A percentile compares a stretch with the other conserved stretches of the same genome.
Conservation (phyloP, 352 stramenopile genomes). For the Pythium utonaiense region DNA sequence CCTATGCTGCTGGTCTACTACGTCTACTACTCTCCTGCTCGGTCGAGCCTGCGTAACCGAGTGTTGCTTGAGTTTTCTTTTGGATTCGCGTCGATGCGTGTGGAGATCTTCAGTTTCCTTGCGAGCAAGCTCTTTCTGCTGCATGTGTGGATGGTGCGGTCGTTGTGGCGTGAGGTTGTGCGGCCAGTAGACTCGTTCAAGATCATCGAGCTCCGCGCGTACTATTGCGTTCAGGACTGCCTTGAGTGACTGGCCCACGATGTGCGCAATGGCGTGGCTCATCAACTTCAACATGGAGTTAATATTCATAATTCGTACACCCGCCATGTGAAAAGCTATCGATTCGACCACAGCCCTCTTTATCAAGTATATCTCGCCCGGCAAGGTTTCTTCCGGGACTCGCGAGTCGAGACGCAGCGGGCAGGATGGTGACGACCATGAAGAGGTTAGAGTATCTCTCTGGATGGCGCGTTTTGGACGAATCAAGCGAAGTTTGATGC, state of each 20-base stretch:
- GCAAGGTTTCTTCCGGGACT: no score
- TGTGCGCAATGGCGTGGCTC: neutral
- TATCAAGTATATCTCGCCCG: no score
- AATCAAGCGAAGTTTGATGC: no score
- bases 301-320: neutral
- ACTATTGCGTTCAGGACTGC: slow-evolving; percentile 6
- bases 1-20: no score
- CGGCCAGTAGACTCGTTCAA: neutral
- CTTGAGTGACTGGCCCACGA: no score
- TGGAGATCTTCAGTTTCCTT: neutral
- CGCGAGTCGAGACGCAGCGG: no score
- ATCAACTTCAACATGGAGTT: neutral
- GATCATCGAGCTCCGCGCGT: slow-evolving; percentile 2
- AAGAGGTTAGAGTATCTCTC: no score
- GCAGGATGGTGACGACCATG: no score
- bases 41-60: neutral
- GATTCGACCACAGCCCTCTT: no score
- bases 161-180: slow-evolving; percentile 8
- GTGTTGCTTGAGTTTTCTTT: slow-evolving; percentile 2
- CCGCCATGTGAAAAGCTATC: no score
- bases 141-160: slow-evolving; percentile 4
- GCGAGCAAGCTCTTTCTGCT: slow-evolving; percentile 4
- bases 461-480: no score
- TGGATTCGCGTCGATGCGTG: neutral
- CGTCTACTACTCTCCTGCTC: neutral